Conservation (phyloP, 345 rosid species). For the Linum usitatissimum region DNA sequence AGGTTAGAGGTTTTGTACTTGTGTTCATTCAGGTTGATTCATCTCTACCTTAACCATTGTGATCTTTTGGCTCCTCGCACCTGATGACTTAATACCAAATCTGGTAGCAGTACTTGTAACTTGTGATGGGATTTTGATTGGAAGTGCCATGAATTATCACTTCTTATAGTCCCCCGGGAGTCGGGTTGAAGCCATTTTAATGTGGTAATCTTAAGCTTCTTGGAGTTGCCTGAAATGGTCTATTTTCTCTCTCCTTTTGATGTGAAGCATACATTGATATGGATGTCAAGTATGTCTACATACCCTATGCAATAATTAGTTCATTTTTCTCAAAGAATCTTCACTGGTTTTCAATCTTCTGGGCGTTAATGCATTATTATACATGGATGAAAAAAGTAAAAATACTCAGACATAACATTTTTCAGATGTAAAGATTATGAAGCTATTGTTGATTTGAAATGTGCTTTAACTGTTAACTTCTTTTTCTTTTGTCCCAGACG, state of each 20-base stretch:
- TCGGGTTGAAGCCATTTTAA: background rate
- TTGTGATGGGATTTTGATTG: too few relatives aligned
- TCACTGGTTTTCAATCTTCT: background rate
- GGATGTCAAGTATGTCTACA: background rate
- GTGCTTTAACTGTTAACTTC: background rate
- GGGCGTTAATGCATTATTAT: background rate
- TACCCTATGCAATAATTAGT: background rate
- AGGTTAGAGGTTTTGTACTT: background rate
- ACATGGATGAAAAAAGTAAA: background rate
- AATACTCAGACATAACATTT: too few relatives aligned
- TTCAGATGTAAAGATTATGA: background rate
- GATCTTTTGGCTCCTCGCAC: too few relatives aligned
- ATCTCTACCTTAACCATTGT: background rate
- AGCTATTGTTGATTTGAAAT: background rate
- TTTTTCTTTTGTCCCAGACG: slow-evolving; percentile 33
- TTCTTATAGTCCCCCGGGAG: background rate
- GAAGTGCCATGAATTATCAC: background rate
- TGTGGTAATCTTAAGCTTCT: background rate
- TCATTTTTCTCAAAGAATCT: background rate
- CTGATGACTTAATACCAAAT: background rate
- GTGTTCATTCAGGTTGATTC: background rate
- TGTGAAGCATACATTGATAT: background rate
- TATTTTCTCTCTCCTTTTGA: too few relatives aligned
- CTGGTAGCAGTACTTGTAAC: too few relatives aligned
- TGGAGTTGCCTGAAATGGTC: background rate